Base-by-base conservation (phyloP, 352 stramenopile species). In the Globisporangium cystogenes region DNA sequence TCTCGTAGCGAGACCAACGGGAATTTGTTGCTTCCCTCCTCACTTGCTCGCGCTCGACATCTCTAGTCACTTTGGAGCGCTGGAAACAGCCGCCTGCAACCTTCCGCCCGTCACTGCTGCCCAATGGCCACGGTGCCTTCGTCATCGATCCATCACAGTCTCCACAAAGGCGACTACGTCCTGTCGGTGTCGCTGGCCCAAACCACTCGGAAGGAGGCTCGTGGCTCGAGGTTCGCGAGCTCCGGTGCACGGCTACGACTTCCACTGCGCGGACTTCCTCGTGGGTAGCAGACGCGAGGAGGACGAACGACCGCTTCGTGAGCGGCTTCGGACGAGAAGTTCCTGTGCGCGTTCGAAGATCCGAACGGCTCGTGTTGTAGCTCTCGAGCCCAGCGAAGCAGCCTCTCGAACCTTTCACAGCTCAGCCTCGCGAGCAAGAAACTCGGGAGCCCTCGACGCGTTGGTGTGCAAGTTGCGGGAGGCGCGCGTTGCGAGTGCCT, bases 301-400 rank as follows among this genome's bases (percentile, higher is more conserved):
- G 11, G 16, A 41, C 44, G 36, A 68, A 81, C 21, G 68, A 82
- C 15, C 61, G 70, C 11, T 89, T 89, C 44, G 79, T 93, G 10
- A 87, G 79, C 26, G 82, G 82, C n/a, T n/a, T 79, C 82, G 0
- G 82, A 90, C 48, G 82, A 93, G 49, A 92, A 93, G 57, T 88
- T 93, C 55, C 49, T 93, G n/a, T 77, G 82, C 3, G 71, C 87
- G 2, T 88, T 90, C 39, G 69, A 86, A 50, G 76, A 74, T n/a
- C 79, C 79, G 7, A 72, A 21, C 27, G 51, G 5, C 62, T 82
- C 3, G 66, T 73, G 12, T 16, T 40, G 15, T 59, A 51, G 18
- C 60, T 78, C 20, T 57, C 76, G 4, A 29, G 18, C 0, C 23
- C n/a, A n/a, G 48, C 21, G 20, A 18, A 8, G 42, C 24, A 29